phyloP scores from a whole-genome alignment of 352 stramenopile species.

The Phytophthora pini region DNA sequence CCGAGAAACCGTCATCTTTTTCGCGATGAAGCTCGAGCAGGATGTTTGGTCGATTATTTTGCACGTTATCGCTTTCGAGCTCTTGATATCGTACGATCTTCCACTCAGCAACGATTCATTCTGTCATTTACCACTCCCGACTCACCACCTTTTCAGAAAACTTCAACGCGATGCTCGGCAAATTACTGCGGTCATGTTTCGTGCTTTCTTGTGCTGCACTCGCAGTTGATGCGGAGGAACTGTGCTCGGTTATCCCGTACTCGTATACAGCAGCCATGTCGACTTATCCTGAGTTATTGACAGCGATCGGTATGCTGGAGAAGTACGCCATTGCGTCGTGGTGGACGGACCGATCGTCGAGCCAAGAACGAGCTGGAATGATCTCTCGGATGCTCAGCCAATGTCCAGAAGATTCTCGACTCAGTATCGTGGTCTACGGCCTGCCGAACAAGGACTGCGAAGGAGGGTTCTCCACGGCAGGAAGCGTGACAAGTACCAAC shows the following conservation, averaged over 20 bases:
- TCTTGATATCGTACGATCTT: background rate
- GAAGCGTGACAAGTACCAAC: slow-evolving; percentile 41
- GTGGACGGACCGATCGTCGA: slow-evolving; percentile 60
- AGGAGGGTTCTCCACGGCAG: slow-evolving; percentile 45
- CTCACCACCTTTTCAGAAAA: slow-evolving; percentile 13
- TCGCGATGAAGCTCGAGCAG: slow-evolving; percentile 13
- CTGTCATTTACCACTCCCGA: slow-evolving; percentile 19
- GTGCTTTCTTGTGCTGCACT: slow-evolving; percentile 18
- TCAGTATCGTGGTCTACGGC: slow-evolving; percentile 76
- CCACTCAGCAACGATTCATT: slow-evolving; percentile 20
- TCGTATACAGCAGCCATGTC: slow-evolving; percentile 51
- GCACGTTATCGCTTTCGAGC: background rate
- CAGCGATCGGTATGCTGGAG: slow-evolving; percentile 53
- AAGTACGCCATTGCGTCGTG: slow-evolving; percentile 66
- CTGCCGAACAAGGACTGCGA: slow-evolving; percentile 80
- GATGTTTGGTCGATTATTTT: slow-evolving; percentile 18
- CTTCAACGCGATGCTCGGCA: slow-evolving; percentile 16
- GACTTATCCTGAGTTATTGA: slow-evolving; percentile 47
- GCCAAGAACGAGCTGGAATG: slow-evolving; percentile 36
- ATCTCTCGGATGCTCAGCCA: slow-evolving; percentile 39
- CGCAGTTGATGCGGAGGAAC: slow-evolving; percentile 23
- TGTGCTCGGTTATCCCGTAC: slow-evolving; percentile 54
- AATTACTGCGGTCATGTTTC: slow-evolving; percentile 13
- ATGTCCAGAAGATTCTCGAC: slow-evolving; percentile 42
- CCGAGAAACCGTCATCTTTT: slow-evolving; percentile 13